These are phyloP conservation scores for Clavispora fructus DNA, from an alignment of 805 yeast species.

Conservation along the genomic window DNA sequence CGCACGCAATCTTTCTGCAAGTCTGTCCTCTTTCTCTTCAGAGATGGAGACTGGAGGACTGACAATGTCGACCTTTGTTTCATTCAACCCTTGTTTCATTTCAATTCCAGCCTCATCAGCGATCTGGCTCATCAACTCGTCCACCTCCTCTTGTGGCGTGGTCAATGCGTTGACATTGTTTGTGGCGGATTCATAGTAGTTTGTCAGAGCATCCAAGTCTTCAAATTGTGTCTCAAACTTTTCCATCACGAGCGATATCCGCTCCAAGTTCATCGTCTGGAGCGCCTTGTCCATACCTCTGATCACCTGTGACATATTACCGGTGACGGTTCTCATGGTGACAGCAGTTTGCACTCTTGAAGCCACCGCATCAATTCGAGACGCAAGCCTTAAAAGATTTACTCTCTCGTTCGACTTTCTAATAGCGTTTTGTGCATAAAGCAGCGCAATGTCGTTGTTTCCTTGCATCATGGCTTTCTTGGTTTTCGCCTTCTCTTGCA, in stretches of 20 bases:
- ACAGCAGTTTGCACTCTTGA: constrained; percentile 96
- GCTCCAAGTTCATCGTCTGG: constrained; percentile 91
- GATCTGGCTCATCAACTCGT: constrained; percentile 79
- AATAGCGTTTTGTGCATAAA: constrained; percentile 94
- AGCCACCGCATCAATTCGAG: constrained; percentile 93
- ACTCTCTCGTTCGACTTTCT: constrained; percentile 84
- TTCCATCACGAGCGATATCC: constrained; percentile 92
- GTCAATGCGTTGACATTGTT: constrained; percentile 80
- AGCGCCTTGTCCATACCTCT: constrained; percentile 95
- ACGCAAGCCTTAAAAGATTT: constrained; percentile 73
- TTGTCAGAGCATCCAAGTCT: constrained; percentile 88
- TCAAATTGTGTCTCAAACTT: constrained; percentile 95
- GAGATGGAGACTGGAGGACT: constrained; percentile 38
- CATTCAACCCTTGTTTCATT: constrained; percentile 75
- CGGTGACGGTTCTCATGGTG: constrained; percentile 92
- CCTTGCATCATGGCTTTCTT: constrained; percentile 86
- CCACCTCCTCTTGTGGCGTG: constrained; percentile 95
- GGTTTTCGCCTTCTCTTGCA: constrained; percentile 77
- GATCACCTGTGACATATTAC: constrained; percentile 89
- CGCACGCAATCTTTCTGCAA: constrained; percentile 87
- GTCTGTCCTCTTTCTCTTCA: constrained; percentile 77
- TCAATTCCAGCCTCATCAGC: constrained; percentile 98
- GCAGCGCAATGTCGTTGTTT: constrained; percentile 83
- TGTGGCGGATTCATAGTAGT: constrained; percentile 88
- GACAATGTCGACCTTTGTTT: constrained; percentile 47